phyloP scores from a whole-genome alignment of 176 grass and related monocot genomes.

The Alopecurus myosuroides region DNA sequence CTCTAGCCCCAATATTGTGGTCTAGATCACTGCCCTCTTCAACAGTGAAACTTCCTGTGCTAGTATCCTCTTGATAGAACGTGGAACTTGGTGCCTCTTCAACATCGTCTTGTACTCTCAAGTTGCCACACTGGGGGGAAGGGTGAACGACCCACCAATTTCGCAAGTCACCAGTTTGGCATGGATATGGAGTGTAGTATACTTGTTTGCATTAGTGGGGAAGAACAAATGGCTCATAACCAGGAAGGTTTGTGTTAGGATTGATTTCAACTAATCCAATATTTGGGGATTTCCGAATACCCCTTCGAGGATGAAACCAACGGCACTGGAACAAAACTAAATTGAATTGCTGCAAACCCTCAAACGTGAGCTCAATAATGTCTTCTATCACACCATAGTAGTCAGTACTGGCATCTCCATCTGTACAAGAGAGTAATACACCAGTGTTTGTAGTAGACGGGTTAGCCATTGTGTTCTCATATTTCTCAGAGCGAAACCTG shows the following conservation, averaged over 20 bases:
- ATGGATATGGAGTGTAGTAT: slow-evolving; percentile 7
- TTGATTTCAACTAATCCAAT: not conserved
- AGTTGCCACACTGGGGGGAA: not conserved
- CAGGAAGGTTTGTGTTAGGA: not conserved
- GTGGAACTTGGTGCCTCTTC: not conserved
- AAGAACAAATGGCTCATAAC: not conserved
- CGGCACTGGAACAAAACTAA: not conserved
- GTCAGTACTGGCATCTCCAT: not conserved
- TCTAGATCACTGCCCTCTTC: not conserved
- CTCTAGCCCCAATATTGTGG: not conserved
- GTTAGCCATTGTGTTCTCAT: not conserved
- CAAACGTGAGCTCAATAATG: not conserved
- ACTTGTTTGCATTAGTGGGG: not conserved
- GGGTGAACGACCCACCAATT: not conserved
- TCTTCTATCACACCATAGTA: not conserved
- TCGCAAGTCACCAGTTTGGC: not conserved
- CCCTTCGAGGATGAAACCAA: not conserved
- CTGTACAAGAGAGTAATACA: not conserved
- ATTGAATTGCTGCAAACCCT: not conserved
- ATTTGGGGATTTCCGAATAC: not conserved
- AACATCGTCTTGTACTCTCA: not conserved
- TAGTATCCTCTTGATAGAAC: not conserved
- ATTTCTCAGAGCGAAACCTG: not conserved
- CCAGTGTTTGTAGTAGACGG: not conserved
- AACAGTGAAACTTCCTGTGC: not conserved